Conservation (phyloP, 495 filamentous ascomycete genomes). For the Trichocladium uniseriatum region DNA sequence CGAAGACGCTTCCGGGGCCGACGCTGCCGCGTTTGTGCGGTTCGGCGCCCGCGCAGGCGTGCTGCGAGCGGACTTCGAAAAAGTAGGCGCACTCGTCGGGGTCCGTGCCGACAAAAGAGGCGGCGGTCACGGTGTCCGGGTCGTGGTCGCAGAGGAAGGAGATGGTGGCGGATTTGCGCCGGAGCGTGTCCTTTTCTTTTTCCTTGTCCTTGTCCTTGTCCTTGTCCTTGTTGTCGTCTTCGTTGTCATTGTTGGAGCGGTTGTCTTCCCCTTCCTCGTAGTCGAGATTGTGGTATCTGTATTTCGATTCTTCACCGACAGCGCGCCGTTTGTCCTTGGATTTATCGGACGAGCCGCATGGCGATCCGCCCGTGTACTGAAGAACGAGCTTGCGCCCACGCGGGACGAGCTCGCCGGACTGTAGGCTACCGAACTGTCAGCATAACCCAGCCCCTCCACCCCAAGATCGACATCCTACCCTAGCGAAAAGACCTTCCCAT, state of each 20-base stretch:
- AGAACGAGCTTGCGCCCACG: slow-evolving; percentile 85
- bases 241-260: slow-evolving; percentile 8
- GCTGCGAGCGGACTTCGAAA: slow-evolving; percentile 83
- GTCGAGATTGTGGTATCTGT: slow-evolving; percentile 32
- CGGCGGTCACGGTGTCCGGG: slow-evolving; percentile 45
- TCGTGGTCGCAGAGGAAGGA: slow-evolving; percentile 90
- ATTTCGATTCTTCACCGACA: slow-evolving; percentile 28
- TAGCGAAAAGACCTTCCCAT: slow-evolving; percentile 70
- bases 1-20: slow-evolving; percentile 82
- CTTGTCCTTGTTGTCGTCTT: slow-evolving; percentile 10
- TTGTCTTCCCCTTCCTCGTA: slow-evolving; percentile 25
- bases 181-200: slow-evolving; percentile 35
- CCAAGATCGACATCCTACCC: slow-evolving; percentile 41
- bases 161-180: slow-evolving; percentile 79
- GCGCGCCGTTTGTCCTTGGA: slow-evolving; percentile 16
- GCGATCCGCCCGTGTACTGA: slow-evolving; percentile 85
- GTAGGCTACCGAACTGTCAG: slow-evolving; percentile 42
- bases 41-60: slow-evolving; percentile 62
- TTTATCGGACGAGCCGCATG: slow-evolving; percentile 46
- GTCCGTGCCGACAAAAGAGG: slow-evolving; percentile 75
- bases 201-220: slow-evolving; percentile 17
- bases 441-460: background rate
- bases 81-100: slow-evolving; percentile 90
- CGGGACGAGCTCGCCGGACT: slow-evolving; percentile 60
- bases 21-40: slow-evolving; percentile 57